Evolutionary conservation across 768 basidiomycete species (phyloP).

Genomic region (Russula abietina): DNA sequence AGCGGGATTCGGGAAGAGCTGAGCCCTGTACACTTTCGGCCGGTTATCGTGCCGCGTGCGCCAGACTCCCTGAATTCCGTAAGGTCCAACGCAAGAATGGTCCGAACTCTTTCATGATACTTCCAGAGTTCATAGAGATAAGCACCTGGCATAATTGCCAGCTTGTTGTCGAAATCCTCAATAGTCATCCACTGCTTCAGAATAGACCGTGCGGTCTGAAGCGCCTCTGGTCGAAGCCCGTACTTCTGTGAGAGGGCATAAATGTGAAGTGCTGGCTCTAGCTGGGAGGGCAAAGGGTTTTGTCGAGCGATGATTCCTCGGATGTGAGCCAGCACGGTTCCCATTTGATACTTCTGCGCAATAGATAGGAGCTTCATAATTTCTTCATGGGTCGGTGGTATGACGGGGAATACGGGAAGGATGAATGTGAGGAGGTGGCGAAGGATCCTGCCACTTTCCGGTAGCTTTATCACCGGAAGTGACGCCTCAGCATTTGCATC

Average conservation of each 20-base stretch:
- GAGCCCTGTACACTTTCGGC: not conserved
- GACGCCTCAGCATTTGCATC: too few relatives aligned
- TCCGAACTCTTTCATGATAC: not conserved
- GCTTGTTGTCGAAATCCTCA: not conserved
- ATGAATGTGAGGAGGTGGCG: too few relatives aligned
- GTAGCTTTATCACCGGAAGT: too few relatives aligned
- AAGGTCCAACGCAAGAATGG: not conserved
- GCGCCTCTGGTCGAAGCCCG: too few relatives aligned
- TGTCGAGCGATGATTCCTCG: not conserved
- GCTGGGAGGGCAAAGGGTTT: not conserved
- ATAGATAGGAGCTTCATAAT: too few relatives aligned
- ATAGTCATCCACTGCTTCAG: not conserved
- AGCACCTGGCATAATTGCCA: not conserved
- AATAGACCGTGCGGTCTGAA: too few relatives aligned
- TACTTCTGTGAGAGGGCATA: conserved; percentile 2
- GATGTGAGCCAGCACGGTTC: not conserved
- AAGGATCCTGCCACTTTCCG: too few relatives aligned
- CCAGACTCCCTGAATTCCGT: too few relatives aligned
- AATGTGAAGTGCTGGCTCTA: not conserved
- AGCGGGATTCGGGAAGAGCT: not conserved
- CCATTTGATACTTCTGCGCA: too few relatives aligned
- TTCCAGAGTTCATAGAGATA: conserved; percentile 10
- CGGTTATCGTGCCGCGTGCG: too few relatives aligned
- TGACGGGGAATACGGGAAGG: too few relatives aligned
- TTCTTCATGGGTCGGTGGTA: too few relatives aligned